Evolutionary conservation across 2,329 filamentous ascomycete species (phyloP).

Genomic region (Paracoccidioides brasiliensis): DNA sequence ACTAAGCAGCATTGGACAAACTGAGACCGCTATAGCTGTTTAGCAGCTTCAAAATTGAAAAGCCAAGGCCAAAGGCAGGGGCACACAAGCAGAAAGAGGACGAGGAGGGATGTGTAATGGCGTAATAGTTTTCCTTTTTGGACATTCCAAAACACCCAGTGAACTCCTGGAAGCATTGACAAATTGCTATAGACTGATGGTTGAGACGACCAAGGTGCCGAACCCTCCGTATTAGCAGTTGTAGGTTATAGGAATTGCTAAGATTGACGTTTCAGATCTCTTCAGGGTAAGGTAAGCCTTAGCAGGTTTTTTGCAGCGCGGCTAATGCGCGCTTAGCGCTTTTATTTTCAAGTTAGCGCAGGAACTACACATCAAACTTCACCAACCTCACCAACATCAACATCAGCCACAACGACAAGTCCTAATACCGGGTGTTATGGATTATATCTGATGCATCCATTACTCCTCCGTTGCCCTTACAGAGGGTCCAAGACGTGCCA

Average conservation of each 20-base stretch:
- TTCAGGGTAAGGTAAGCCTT: too few relatives aligned
- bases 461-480: too few relatives aligned
- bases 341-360: neutral
- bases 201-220: neutral
- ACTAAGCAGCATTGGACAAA: neutral
- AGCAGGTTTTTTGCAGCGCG: neutral
- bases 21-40: neutral
- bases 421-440: too few relatives aligned
- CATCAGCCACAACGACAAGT: neutral
- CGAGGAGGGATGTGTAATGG: neutral
- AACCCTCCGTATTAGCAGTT: neutral
- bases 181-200: neutral
- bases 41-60: neutral
- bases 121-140: neutral
- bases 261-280: neutral
- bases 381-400: neutral
- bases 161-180: neutral
- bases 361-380: neutral
- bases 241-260: neutral
- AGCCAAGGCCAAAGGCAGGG: neutral
- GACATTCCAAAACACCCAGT: neutral
- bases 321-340: neutral
- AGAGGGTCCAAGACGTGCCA: too few relatives aligned
- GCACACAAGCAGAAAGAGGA: neutral
- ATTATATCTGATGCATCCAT: too few relatives aligned